These are phyloP conservation scores for Phyllachora maydis DNA, from an alignment of 2,329 filamentous ascomycete species.

Conservation along the genomic window DNA sequence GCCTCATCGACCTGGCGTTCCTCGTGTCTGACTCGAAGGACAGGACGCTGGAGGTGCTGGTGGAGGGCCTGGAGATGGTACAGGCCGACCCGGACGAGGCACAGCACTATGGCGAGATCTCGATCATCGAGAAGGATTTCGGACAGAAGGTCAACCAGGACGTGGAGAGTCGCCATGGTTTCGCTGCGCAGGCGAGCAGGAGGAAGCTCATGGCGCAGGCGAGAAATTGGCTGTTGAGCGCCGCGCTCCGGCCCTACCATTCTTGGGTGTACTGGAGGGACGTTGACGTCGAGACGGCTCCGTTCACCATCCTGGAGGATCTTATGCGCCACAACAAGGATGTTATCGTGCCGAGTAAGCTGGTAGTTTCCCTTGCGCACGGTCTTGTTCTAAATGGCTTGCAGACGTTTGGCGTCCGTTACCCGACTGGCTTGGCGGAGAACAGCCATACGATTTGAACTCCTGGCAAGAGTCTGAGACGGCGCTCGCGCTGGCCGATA, in stretches of 20 bases:
- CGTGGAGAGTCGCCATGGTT: constrained; percentile 91
- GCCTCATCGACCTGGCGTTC: constrained; percentile 90
- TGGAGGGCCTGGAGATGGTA: constrained; percentile 53
- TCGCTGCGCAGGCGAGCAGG: constrained; percentile 81
- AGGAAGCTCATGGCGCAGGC: constrained; percentile 97
- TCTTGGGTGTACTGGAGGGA: constrained; percentile 99
- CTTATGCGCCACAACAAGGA: constrained; percentile 98
- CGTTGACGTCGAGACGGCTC: constrained; percentile 93
- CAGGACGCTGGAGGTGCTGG: constrained; percentile 58
- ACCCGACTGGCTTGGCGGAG: constrained; percentile 93
- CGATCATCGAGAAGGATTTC: constrained; percentile 96
- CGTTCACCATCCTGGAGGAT: constrained; percentile 91
- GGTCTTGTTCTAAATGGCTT: background rate
- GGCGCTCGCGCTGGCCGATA: constrained; percentile 79
- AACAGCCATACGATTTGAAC: constrained; percentile 95
- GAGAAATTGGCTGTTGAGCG: constrained; percentile 88
- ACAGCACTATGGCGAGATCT: constrained; percentile 85
- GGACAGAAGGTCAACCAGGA: constrained; percentile 96
- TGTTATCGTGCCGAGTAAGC: constrained; percentile 92
- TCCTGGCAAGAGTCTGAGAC: constrained; percentile 99
- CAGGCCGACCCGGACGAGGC: constrained; percentile 63
- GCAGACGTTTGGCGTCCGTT: constrained; percentile 97
- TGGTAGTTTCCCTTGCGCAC: too few species aligned
- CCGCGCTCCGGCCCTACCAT: constrained; percentile 80
- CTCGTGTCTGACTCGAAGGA: constrained; percentile 96